Percentiles rank a stretch among this genome's conserved stretches.
These are phyloP conservation scores for Sporothrix globosa DNA, from an alignment of 2,329 filamentous ascomycete species.

Conservation along the genomic window DNA sequence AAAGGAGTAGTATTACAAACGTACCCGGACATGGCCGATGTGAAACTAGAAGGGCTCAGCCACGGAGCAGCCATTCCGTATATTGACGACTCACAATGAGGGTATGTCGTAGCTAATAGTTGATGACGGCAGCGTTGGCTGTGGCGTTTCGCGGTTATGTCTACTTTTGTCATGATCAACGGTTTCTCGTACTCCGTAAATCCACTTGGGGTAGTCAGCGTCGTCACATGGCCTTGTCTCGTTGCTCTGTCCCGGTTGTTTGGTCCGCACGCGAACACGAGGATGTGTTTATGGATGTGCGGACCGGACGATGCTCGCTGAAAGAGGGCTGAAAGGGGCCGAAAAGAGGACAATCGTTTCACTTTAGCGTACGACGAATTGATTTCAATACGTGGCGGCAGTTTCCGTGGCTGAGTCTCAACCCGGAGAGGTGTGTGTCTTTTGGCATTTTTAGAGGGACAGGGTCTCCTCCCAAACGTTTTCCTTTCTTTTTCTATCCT, in stretches of 20 bases:
- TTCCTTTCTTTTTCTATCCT: neutral
- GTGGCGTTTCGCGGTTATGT: slow-evolving; percentile 20
- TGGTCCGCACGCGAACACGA: neutral
- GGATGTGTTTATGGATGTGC: neutral
- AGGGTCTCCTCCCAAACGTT: too few relatives aligned
- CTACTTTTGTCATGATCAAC: neutral
- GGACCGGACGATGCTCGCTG: neutral
- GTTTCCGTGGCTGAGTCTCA: too few relatives aligned
- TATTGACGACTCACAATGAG: neutral
- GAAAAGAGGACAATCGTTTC: too few relatives aligned
- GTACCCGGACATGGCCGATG: slow-evolving; percentile 23
- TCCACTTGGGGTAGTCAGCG: neutral
- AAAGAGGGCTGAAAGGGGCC: too few relatives aligned
- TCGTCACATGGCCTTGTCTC: neutral
- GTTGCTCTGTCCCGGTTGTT: neutral
- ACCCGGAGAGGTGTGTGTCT: too few relatives aligned
- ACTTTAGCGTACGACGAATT: neutral
- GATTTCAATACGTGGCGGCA: too few relatives aligned
- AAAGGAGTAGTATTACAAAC: neutral
- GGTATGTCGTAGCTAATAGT: neutral
- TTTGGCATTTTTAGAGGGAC: too few relatives aligned
- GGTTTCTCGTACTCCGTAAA: too few relatives aligned
- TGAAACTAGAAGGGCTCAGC: slow-evolving; percentile 4
- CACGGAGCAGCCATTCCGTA: neutral
- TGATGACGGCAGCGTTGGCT: neutral